phyloP scores from a whole-genome alignment of 306 rosid species.

The Rubus parviflorus region DNA sequence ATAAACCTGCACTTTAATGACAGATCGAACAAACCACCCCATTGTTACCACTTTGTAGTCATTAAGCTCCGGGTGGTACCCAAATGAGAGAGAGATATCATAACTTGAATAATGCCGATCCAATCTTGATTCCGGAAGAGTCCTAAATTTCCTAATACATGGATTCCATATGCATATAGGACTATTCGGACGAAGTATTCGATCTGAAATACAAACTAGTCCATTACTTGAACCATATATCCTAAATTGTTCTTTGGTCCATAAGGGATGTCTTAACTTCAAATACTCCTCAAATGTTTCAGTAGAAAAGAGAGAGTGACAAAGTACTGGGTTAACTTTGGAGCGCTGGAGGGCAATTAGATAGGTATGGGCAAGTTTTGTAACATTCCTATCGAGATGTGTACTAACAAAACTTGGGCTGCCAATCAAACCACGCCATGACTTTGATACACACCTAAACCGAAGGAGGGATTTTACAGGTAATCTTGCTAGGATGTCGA shows the following conservation, averaged over 20 bases:
- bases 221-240: constrained; percentile 9
- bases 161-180: constrained; percentile 1
- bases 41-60: constrained; percentile 11
- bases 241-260: not conserved
- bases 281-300: not conserved
- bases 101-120: not conserved
- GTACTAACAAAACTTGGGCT: not conserved
- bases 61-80: not conserved
- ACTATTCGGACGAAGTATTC: not conserved
- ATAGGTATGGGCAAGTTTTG: not conserved
- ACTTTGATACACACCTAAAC: not conserved
- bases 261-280: not conserved
- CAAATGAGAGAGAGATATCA: constrained; percentile 1
- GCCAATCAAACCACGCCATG: not conserved
- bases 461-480: not conserved
- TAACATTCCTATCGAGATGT: constrained; percentile 3
- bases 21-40: not conserved
- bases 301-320: not conserved
- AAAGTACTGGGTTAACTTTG: not conserved
- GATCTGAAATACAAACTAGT: not conserved
- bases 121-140: not conserved
- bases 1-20: not conserved
- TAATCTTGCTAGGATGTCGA: constrained; percentile 4
- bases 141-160: constrained; percentile 4
- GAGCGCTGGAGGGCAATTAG: not conserved